Conservation (phyloP, 2,329 filamentous ascomycete species). For the Neofusicoccum umdonicola region DNA sequence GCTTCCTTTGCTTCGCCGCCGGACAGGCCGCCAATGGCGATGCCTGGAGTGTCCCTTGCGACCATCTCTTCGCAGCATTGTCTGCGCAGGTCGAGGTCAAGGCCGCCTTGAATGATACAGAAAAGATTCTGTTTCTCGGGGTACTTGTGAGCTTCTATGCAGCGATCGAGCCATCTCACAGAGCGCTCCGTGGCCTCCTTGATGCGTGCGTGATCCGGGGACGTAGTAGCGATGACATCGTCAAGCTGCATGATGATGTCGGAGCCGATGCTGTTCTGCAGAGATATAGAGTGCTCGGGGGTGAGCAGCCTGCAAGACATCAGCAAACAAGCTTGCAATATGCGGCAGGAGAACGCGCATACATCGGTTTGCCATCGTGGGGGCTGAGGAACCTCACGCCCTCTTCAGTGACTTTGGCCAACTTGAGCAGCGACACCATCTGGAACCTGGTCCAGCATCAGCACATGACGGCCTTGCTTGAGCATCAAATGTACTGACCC, state of each 20-base stretch:
- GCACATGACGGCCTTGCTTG: constrained; percentile 21
- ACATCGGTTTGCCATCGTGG: constrained; percentile 92
- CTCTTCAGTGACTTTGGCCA: constrained; percentile 92
- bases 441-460: constrained; percentile 69
- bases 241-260: constrained; percentile 99
- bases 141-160: constrained; percentile 83
- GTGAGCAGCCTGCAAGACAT: constrained; percentile 66
- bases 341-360: constrained; percentile 22
- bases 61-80: constrained; percentile 88
- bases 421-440: constrained; percentile 93
- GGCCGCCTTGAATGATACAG: constrained; percentile 95
- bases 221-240: constrained; percentile 95
- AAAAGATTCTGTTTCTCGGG: constrained; percentile 87
- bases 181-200: constrained; percentile 92
- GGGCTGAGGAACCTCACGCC: constrained; percentile 95
- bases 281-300: constrained; percentile 90
- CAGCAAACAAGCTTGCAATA: neutral
- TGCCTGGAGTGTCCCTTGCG: constrained; percentile 84
- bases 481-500: constrained; percentile 36
- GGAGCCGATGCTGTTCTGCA: constrained; percentile 96
- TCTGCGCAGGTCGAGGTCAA: constrained; percentile 81
- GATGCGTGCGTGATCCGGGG: constrained; percentile 83
- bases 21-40: constrained; percentile 91
- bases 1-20: constrained; percentile 92
- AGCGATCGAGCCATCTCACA: constrained; percentile 92